Base-by-base conservation (phyloP, 2,329 filamentous ascomycete genomes). In the Pyrenophora teres region DNA sequence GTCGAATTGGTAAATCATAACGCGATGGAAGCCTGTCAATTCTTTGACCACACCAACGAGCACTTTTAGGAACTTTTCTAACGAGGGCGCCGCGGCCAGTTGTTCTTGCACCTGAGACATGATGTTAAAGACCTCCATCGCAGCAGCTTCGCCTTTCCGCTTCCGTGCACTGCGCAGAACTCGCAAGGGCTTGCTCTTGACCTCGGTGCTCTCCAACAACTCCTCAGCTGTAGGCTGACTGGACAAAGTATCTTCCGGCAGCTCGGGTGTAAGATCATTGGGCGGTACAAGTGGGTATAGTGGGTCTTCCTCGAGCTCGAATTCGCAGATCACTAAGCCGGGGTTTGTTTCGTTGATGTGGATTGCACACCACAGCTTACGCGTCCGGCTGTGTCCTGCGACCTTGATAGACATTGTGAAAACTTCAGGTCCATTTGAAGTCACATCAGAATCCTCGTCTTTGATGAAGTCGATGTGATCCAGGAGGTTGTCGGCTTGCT, bases 1-100 rank as follows among this genome's bases (percentile, higher is more conserved):
- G 70, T 96, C 92, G 58, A 96, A 96, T 70, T 96, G 90, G 65
- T 96, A 96, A 2, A 96, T 83, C 89, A 96, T 92, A 40, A 96
- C 90, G 10, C 92, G 88, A 67, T 96, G 92, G 59, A 96, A 96
- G 0, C 92, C 91, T 0, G 91, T 95, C 41, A 96, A 71, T 66
- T 96, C 92, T 67, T 95, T 96, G 30, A 96, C 84, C 6, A 96
- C 88, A 0, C 91, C 91, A 0, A 93, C 88, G 3, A 94, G 74
- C 5, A 92, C 86, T 63, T 94, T 93, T 32, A 96, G 77, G 52
- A 96, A 90, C 1, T 73, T 79, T 1, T 91, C 86, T 0, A 96
- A 76, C 53, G 82, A 87, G 0, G 85, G 79, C 1, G 91, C 89
- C 21, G 85, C 83, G 4, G 89, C 83, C 10, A 96, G 78, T 70